Conservation (phyloP, 495 filamentous ascomycete species). For the Trichoderma orchidacearum region DNA sequence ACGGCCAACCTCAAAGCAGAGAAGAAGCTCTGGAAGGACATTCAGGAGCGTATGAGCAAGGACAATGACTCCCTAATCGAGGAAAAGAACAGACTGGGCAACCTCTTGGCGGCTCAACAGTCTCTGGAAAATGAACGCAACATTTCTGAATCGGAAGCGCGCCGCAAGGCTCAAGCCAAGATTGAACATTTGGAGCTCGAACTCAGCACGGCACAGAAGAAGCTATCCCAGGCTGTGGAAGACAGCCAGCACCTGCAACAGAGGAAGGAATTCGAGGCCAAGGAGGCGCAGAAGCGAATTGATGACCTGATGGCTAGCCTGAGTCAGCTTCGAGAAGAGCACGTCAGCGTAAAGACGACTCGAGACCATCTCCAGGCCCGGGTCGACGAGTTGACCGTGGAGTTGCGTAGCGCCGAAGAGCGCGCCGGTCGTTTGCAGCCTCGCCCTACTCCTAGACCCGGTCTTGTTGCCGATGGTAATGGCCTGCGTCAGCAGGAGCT, state of each 20-base stretch:
- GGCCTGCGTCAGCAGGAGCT: conserved; percentile 14
- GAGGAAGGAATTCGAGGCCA: conserved; percentile 75
- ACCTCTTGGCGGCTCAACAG: conserved; percentile 64
- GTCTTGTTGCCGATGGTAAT: conserved; percentile 24
- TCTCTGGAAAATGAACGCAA: conserved; percentile 84
- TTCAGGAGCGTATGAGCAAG: conserved; percentile 72
- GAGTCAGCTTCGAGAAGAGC: conserved; percentile 65
- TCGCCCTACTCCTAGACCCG: conserved; percentile 44
- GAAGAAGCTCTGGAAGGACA: conserved; percentile 79
- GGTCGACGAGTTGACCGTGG: conserved; percentile 76
- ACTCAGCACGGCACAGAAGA: conserved; percentile 62
- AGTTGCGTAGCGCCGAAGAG: conserved; percentile 80
- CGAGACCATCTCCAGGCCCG: conserved; percentile 77
- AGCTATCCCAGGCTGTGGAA: conserved; percentile 71
- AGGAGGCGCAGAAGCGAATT: conserved; percentile 74
- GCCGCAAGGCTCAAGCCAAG: conserved; percentile 60
- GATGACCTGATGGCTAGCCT: conserved; percentile 78
- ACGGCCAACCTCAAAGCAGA: conserved; percentile 88
- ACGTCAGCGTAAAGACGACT: conserved; percentile 67
- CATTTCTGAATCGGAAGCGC: conserved; percentile 65
- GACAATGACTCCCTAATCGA: conserved; percentile 77
- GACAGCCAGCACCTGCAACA: conserved; percentile 64
- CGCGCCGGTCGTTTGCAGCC: conserved; percentile 65
- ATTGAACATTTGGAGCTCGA: conserved; percentile 69
- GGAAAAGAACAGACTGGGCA: conserved; percentile 70